Evolutionary conservation across 129 eudicot species (phyloP).

Genomic region (Helianthus tuberosus): DNA sequence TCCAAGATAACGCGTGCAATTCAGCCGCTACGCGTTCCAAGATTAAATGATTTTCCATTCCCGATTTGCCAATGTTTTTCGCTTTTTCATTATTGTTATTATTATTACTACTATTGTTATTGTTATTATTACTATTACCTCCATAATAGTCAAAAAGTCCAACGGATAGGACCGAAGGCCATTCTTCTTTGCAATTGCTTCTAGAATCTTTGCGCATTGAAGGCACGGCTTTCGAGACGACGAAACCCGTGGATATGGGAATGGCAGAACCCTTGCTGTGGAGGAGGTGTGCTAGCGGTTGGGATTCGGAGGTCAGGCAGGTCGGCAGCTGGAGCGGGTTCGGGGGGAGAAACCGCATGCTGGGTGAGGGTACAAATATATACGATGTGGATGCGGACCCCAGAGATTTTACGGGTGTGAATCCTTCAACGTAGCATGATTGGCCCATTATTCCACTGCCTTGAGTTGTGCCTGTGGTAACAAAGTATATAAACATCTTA

Average conservation of each 20-base stretch:
- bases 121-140: conserved; percentile 37
- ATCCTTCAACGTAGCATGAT: conserved; percentile 84
- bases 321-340: conserved; percentile 89
- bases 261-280: conserved; percentile 96
- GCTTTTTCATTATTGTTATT: conserved; percentile 31
- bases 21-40: conserved; percentile 92
- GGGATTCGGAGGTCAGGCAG: conserved; percentile 95
- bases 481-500: conserved; percentile 20
- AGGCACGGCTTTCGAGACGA: conserved; percentile 89
- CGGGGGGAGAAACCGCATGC: conserved; percentile 89
- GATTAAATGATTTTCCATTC: conserved; percentile 59
- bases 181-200: conserved; percentile 73
- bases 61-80: conserved; percentile 51
- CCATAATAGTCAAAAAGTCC: conserved; percentile 87
- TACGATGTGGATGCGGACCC: conserved; percentile 87
- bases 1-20: conserved; percentile 94
- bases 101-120: not conserved
- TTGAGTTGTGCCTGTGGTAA: conserved; percentile 69
- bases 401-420: conserved; percentile 85
- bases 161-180: conserved; percentile 94
- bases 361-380: conserved; percentile 82
- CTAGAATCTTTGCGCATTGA: conserved; percentile 70
- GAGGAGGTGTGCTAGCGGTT: conserved; percentile 96
- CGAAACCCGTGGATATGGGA: conserved; percentile 84
- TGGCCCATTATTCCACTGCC: conserved; percentile 62